Conservation (phyloP, 2,329 filamentous ascomycete species). For the Epichloe uncinata region DNA sequence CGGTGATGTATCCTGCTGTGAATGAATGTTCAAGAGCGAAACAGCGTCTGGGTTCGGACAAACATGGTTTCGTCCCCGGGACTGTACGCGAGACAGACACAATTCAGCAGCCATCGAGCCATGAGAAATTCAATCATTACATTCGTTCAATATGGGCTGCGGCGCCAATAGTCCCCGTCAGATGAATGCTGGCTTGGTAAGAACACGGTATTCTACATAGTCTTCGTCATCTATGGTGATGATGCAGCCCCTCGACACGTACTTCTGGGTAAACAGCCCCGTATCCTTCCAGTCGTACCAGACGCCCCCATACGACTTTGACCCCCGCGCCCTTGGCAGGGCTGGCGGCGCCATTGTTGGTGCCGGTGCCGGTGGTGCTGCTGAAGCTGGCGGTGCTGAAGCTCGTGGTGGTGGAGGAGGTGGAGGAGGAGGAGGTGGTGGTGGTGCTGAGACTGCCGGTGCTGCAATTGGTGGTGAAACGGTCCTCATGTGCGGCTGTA, state of each 20-base stretch:
- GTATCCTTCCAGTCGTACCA: slow-evolving; percentile 1
- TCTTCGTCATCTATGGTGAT: slow-evolving; percentile 2
- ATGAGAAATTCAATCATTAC: background rate
- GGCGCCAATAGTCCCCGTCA: background rate
- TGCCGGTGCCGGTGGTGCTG: background rate
- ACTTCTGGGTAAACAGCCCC: background rate
- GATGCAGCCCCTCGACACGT: background rate
- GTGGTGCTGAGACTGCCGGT: background rate
- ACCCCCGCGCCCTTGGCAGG: background rate
- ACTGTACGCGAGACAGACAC: too few species aligned
- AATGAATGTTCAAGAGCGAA: too few species aligned
- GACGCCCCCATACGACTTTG: background rate
- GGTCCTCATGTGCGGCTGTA: background rate
- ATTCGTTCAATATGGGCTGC: too few species aligned
- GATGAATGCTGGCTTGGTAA: slow-evolving; percentile 1
- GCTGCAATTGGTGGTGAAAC: background rate
- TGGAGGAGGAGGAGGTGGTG: too few species aligned
- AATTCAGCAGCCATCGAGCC: too few species aligned
- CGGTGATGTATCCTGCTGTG: too few species aligned
- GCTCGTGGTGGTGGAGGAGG: background rate
- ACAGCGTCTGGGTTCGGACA: too few species aligned
- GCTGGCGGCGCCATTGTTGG: background rate
- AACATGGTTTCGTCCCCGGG: too few species aligned
- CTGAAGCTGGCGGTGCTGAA: too few species aligned
- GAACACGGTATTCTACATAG: slow-evolving; percentile 2